phyloP scores from a whole-genome alignment of 345 rosid species.

The Hevea brasiliensis region DNA sequence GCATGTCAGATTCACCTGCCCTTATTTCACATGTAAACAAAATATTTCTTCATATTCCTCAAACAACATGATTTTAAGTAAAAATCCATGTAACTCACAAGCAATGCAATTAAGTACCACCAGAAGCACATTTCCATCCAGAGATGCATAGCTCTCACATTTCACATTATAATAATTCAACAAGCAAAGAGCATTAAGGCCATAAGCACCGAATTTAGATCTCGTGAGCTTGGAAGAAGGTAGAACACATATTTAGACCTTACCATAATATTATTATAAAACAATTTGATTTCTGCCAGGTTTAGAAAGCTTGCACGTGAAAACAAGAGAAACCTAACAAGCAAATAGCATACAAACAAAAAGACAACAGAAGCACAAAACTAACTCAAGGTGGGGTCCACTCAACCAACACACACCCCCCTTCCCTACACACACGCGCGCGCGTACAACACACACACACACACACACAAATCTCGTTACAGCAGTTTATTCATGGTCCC shows the following conservation, averaged over 20 bases:
- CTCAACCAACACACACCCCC: not conserved
- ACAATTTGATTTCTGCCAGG: not conserved
- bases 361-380: slow-evolving; percentile 34
- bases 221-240: not conserved
- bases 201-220: not conserved
- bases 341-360: slow-evolving; percentile 15
- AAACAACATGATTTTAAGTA: not conserved
- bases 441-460: too few relatives aligned
- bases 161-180: not conserved
- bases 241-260: not conserved
- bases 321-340: slow-evolving; percentile 18
- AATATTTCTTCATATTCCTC: not conserved
- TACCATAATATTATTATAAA: not conserved
- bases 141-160: not conserved
- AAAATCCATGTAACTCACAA: not conserved
- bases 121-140: not conserved
- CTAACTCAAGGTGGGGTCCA: slow-evolving; percentile 32
- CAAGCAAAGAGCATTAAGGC: not conserved
- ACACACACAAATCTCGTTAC: slow-evolving; percentile 15
- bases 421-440: too few relatives aligned
- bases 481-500: slow-evolving; percentile 24
- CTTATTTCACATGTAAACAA: not conserved
- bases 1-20: not conserved
- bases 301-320: not conserved
- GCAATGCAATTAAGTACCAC: not conserved